These are phyloP conservation scores for Aspergillus aculeatus DNA, from an alignment of 2,329 filamentous ascomycete species.

Conservation along the genomic window DNA sequence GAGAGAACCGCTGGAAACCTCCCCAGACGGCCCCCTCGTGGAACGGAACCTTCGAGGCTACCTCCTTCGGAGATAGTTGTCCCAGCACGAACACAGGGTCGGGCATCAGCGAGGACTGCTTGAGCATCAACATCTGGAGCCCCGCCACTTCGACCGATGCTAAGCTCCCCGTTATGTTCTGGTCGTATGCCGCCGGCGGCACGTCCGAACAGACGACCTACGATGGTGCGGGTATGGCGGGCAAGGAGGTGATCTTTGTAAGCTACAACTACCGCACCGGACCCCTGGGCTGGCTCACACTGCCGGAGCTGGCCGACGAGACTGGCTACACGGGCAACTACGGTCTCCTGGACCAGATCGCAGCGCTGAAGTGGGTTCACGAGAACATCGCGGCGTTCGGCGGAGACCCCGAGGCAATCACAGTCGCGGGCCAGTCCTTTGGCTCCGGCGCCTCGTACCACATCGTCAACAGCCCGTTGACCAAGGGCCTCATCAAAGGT, in stretches of 20 bases:
- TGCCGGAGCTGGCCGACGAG: slow-evolving; percentile 20
- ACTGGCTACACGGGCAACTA: slow-evolving; percentile 32
- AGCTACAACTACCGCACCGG: slow-evolving; percentile 24
- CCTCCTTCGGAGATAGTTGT: slow-evolving; percentile 18
- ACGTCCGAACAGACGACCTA: slow-evolving; percentile 16
- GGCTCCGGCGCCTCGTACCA: slow-evolving; percentile 18
- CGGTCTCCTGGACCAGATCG: slow-evolving; percentile 32
- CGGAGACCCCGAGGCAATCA: slow-evolving; percentile 17
- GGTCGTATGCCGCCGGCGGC: slow-evolving; percentile 14
- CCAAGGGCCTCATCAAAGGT: slow-evolving; percentile 11
- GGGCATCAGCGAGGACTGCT: slow-evolving; percentile 32
- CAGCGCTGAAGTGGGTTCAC: slow-evolving; percentile 31
- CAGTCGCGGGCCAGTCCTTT: slow-evolving; percentile 22
- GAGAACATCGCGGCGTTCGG: slow-evolving; percentile 32
- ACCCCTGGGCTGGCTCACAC: slow-evolving; percentile 18
- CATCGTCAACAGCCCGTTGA: slow-evolving; percentile 12
- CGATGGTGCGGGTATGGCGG: slow-evolving; percentile 17
- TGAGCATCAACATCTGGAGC: slow-evolving; percentile 37
- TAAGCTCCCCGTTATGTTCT: slow-evolving; percentile 31
- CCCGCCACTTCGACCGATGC: slow-evolving; percentile 24
- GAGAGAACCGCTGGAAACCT: slow-evolving; percentile 26
- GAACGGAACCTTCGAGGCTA: slow-evolving; percentile 23
- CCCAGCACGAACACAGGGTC: slow-evolving; percentile 11
- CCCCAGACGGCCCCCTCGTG: slow-evolving; percentile 21
- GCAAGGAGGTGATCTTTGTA: slow-evolving; percentile 19